phyloP scores from a whole-genome alignment of 108 stramenopile genomes.

The Poteriospumella lacustris region DNA sequence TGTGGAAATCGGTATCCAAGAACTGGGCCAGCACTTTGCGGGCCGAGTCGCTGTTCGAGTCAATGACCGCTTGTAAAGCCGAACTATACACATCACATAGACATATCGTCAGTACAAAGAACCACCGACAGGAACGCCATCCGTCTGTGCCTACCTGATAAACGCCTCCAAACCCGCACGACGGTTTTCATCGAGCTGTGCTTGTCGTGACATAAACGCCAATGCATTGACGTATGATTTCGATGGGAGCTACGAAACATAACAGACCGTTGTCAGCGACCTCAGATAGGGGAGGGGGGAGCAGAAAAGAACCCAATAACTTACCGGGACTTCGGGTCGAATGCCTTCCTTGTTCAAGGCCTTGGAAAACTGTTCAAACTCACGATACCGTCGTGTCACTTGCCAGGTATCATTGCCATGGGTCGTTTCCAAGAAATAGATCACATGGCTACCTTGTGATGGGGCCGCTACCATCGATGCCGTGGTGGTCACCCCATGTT shows the following conservation, averaged over 20 bases:
- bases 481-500: neutral
- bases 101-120: too few relatives aligned
- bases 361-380: neutral
- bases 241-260: neutral
- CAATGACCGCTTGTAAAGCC: neutral
- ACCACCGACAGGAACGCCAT: too few relatives aligned
- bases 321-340: neutral
- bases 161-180: neutral
- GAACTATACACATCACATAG: too few relatives aligned
- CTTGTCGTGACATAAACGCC: neutral
- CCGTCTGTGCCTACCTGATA: too few relatives aligned
- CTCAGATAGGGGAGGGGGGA: neutral
- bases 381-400: neutral
- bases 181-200: neutral
- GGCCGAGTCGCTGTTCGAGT: neutral
- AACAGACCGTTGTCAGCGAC: neutral
- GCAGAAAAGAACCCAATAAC: neutral
- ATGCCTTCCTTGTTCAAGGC: neutral
- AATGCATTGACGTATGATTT: neutral
- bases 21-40: neutral
- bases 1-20: neutral
- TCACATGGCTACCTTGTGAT: neutral
- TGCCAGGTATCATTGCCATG: slow-evolving; percentile 15
- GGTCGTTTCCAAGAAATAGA: neutral
- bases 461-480: neutral